Evolutionary conservation across 2,329 filamentous ascomycete species (phyloP), one percentile per base, ranked within the genome.

Genomic region (Pseudogymnoascus sp.): DNA sequence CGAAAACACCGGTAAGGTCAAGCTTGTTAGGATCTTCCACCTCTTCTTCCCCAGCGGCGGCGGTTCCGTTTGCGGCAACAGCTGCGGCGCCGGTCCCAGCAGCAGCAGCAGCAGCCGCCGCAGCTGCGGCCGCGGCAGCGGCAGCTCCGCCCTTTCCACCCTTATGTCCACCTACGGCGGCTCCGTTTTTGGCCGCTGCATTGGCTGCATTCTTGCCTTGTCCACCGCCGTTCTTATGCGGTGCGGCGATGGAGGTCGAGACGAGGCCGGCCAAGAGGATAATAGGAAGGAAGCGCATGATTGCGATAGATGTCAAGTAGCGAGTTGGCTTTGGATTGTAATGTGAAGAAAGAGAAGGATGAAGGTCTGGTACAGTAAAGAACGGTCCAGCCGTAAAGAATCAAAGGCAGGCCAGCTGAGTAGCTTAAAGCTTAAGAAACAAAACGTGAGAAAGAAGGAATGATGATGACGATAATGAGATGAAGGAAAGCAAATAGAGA

Each of bases 1-100:
- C 71, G 42, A 76, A 76, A 39, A 68, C 59, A 8, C 61, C 74
- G 39, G 70, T 39, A 25, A 70, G 69, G 31, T 73, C 73, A 17
- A 74, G 41, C 64, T 76, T 70, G 55, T 73, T 72, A 8, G 62
- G 65, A 7, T 66, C 65, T 1, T 66, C 64, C 15, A 65, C 69
- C 8, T 51, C 66, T 12, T 35, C 63, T 10, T 61, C 60, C 41
- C 61, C 63, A 5, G 36, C 62, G 13, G 9, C 44, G 1, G 60
- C 66, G 10, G 61, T 63, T 25, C 60, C 67, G 4, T 51, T 65
- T 5, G 48, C 61, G 13, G 38, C 59, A 10, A 33, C 65, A 17
- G 27, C 65, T 4, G 17, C 42, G 27, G 51, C 67, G 7, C 66
- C 72, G 13, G 65, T 67, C n/a, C 66, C 69, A 0, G 60, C 71